These are phyloP conservation scores for Leucaena leucocephala DNA, from an alignment of 306 rosid genomes.

Conservation along the genomic window DNA sequence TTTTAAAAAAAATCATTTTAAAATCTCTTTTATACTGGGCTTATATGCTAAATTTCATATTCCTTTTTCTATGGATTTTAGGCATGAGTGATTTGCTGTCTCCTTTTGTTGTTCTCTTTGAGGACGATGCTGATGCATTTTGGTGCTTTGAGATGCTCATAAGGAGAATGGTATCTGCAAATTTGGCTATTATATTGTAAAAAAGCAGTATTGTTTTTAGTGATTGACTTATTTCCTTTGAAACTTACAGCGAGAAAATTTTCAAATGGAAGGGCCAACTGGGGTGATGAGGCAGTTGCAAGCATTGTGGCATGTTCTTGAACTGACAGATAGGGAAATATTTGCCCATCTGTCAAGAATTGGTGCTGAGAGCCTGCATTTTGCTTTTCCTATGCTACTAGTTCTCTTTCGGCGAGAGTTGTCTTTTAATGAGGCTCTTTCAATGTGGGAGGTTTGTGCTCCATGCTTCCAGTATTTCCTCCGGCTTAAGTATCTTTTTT, in stretches of 20 bases:
- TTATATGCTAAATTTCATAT: constrained; percentile 34
- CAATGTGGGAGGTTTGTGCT: constrained; percentile 94
- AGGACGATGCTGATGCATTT: constrained; percentile 96
- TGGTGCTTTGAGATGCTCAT: constrained; percentile 99
- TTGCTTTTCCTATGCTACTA: constrained; percentile 92
- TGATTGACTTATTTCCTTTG: constrained; percentile 46
- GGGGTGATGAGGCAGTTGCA: constrained; percentile 92
- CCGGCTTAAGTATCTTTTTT: neutral
- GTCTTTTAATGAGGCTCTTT: constrained; percentile 86
- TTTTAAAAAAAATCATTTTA: neutral
- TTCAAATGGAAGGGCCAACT: constrained; percentile 94
- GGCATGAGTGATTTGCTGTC: constrained; percentile 99
- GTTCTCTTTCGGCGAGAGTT: constrained; percentile 95
- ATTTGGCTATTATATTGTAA: constrained; percentile 35
- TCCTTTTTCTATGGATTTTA: constrained; percentile 46
- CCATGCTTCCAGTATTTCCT: neutral
- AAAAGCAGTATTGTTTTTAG: constrained; percentile 29
- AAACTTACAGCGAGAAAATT: constrained; percentile 74
- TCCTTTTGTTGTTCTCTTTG: constrained; percentile 91
- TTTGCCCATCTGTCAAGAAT: constrained; percentile 77
- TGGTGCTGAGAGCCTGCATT: constrained; percentile 98
- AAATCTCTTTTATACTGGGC: constrained; percentile 16
- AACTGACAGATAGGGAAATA: constrained; percentile 76
- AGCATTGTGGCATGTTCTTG: constrained; percentile 82
- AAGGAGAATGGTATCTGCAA: constrained; percentile 86